Conservation (phyloP, 106 monocot species). For the Apostasia shenzhenica region DNA sequence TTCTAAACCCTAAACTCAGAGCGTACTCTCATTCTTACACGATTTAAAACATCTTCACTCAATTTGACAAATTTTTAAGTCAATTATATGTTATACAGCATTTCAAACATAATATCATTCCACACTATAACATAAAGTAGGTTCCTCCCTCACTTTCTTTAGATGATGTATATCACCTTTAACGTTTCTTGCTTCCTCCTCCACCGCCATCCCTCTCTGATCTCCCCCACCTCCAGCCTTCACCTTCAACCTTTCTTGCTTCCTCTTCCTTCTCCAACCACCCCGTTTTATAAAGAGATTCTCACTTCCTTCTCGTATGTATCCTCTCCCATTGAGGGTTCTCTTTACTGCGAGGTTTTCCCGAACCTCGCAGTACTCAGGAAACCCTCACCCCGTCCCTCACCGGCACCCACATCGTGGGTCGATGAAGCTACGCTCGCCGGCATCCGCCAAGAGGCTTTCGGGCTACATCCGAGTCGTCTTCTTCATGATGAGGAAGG, state of each 20-base stretch:
- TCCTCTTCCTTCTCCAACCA: neutral
- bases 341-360: neutral
- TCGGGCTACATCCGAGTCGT: slow-evolving; percentile 33
- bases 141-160: too few species aligned
- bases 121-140: too few species aligned
- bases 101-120: too few species aligned
- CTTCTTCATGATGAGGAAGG: slow-evolving; percentile 42
- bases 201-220: neutral
- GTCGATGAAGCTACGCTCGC: slow-evolving; percentile 27
- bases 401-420: neutral
- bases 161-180: too few species aligned
- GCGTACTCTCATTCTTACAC: too few species aligned
- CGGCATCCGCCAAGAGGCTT: slow-evolving; percentile 17
- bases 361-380: neutral
- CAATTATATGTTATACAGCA: too few species aligned
- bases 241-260: neutral
- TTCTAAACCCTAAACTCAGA: too few species aligned
- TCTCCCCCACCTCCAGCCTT: neutral
- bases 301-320: too few species aligned
- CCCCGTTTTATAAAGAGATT: too few species aligned
- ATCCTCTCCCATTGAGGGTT: neutral
- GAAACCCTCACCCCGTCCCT: neutral
- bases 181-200: slow-evolving; percentile 6
- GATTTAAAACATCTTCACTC: too few species aligned
- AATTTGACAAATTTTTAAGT: too few species aligned